Evolutionary conservation across 768 basidiomycete genomes (phyloP).

Genomic region (Imleria badia): DNA sequence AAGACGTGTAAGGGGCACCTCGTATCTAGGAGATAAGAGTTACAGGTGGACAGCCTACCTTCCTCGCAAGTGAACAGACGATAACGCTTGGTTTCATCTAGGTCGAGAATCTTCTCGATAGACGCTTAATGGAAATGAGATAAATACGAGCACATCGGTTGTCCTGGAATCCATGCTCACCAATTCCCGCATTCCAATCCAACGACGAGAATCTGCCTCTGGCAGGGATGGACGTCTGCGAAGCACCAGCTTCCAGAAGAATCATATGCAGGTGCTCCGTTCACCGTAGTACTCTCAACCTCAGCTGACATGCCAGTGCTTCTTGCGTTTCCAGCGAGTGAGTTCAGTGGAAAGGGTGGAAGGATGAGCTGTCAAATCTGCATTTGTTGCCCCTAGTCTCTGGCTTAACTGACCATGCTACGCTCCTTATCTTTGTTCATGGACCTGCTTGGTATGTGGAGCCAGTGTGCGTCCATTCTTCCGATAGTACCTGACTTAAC

Average conservation of each 20-base stretch:
- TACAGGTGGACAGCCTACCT: conserved; percentile 29
- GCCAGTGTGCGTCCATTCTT: background rate
- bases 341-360: background rate
- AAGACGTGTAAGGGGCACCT: conserved; percentile 8
- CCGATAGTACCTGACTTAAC: conserved; percentile 1
- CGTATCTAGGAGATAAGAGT: conserved; percentile 26
- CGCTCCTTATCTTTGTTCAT: background rate
- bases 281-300: background rate
- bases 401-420: background rate
- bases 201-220: conserved; percentile 4
- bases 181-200: conserved; percentile 11
- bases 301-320: background rate
- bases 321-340: background rate
- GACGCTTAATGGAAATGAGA: conserved; percentile 40
- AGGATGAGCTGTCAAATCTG: background rate
- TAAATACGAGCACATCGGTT: background rate
- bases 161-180: background rate
- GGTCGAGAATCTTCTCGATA: conserved; percentile 64
- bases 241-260: background rate
- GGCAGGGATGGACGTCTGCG: no score
- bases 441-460: background rate
- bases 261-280: background rate
- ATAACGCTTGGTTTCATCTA: conserved; percentile 51
- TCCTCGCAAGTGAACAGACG: conserved; percentile 62
- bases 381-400: background rate